These are phyloP conservation scores for Chloris gayana DNA, from an alignment of 176 grass and related monocot species.

Conservation along the genomic window DNA sequence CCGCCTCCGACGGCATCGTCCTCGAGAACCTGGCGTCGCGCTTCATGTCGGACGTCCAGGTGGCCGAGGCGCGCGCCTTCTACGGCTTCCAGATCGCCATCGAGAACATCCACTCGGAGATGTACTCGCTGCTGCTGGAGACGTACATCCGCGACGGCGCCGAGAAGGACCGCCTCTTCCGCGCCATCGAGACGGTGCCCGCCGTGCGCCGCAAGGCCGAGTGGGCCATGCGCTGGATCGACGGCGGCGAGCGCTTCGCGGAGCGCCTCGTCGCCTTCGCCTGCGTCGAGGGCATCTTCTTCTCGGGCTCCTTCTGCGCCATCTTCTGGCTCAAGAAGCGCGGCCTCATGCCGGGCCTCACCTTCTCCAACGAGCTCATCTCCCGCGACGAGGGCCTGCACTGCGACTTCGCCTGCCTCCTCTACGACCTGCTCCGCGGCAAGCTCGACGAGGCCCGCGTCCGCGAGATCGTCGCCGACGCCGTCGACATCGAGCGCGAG, in stretches of 20 bases:
- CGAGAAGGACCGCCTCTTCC: slow-evolving; percentile 81
- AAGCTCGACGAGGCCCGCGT: slow-evolving; percentile 65
- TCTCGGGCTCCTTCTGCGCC: slow-evolving; percentile 94
- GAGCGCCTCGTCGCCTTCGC: slow-evolving; percentile 87
- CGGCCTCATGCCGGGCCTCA: slow-evolving; percentile 87
- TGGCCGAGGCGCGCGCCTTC: slow-evolving; percentile 82
- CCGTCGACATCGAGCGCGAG: slow-evolving; percentile 84
- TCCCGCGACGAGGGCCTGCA: slow-evolving; percentile 95
- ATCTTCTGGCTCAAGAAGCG: slow-evolving; percentile 99
- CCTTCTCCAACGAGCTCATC: slow-evolving; percentile 99
- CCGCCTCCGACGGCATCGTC: slow-evolving; percentile 89
- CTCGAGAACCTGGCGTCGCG: slow-evolving; percentile 85
- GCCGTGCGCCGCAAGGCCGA: slow-evolving; percentile 74
- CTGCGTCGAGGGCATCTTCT: slow-evolving; percentile 92
- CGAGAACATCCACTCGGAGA: slow-evolving; percentile 99
- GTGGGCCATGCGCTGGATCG: slow-evolving; percentile 86
- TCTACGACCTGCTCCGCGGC: slow-evolving; percentile 65
- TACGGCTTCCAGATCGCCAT: slow-evolving; percentile 98
- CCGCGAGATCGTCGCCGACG: slow-evolving; percentile 61
- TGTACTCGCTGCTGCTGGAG: slow-evolving; percentile 84
- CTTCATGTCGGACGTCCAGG: slow-evolving; percentile 93
- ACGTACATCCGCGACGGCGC: slow-evolving; percentile 76
- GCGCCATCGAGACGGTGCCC: slow-evolving; percentile 76
- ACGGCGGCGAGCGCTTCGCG: slow-evolving; percentile 70
- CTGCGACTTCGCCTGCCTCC: slow-evolving; percentile 94